These are phyloP conservation scores for Nemania abortiva DNA, from an alignment of 2,329 filamentous ascomycete species.

Conservation along the genomic window DNA sequence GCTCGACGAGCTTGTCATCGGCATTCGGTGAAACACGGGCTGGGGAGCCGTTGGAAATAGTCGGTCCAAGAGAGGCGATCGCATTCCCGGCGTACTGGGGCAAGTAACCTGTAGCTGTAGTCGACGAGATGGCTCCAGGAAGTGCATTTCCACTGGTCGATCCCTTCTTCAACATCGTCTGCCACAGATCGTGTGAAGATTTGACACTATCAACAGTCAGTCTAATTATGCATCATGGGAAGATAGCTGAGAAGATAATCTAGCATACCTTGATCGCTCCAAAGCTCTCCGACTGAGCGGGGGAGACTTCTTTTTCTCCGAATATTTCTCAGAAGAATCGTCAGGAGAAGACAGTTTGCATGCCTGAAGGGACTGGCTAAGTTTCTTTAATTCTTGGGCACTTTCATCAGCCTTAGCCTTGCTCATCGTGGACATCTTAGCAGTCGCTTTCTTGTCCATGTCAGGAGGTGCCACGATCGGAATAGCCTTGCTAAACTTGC, in stretches of 20 bases:
- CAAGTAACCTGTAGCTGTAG: conserved; percentile 66
- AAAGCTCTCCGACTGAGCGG: conserved; percentile 40
- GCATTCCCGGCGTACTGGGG: conserved; percentile 66
- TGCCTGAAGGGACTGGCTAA: conserved; percentile 30
- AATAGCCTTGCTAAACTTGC: conserved; percentile 51
- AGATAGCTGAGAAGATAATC: background rate
- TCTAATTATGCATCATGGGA: background rate
- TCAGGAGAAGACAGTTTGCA: conserved; percentile 33
- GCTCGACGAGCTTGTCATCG: conserved; percentile 45
- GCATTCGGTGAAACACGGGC: conserved; percentile 47
- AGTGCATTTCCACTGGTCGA: conserved; percentile 60
- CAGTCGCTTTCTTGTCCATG: conserved; percentile 34
- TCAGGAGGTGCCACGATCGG: conserved; percentile 51
- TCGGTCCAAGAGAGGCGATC: conserved; percentile 62
- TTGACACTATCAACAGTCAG: conserved; percentile 54
- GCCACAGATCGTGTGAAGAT: conserved; percentile 61
- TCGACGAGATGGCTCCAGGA: conserved; percentile 64
- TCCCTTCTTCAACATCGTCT: conserved; percentile 65
- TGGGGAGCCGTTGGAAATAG: conserved; percentile 53
- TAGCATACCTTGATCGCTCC: conserved; percentile 50
- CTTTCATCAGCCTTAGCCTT: conserved; percentile 25
- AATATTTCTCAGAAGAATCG: conserved; percentile 28
- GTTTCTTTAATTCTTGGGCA: conserved; percentile 29
- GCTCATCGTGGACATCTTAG: conserved; percentile 12
- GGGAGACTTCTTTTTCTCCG: conserved; percentile 42